Conservation (phyloP, 768 basidiomycete species). For the Agaricus blazei region DNA sequence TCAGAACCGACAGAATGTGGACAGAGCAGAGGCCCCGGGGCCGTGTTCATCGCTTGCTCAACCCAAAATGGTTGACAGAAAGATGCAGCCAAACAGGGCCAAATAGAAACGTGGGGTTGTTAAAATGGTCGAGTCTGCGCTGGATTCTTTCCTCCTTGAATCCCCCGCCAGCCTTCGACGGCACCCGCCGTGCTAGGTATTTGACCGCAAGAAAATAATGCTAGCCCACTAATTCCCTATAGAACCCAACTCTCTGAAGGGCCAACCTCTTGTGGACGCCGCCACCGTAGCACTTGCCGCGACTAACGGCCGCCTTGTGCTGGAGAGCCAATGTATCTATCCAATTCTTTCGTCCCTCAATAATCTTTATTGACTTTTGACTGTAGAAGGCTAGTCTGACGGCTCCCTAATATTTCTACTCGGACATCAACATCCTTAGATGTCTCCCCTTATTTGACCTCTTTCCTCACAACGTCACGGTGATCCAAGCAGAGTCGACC, state of each 20-base stretch:
- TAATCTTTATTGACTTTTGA: too few species aligned
- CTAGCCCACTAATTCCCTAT: conserved; percentile 1
- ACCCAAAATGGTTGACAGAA: too few species aligned
- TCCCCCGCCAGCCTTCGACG: background rate
- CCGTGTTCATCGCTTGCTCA: too few species aligned
- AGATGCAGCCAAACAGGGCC: too few species aligned
- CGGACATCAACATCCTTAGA: background rate
- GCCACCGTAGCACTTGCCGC: conserved; percentile 7
- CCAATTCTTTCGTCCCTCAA: too few species aligned
- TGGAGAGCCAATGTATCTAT: background rate
- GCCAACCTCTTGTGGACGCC: background rate
- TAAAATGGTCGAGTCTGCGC: background rate
- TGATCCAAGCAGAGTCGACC: conserved; percentile 2
- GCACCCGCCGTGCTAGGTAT: conserved; percentile 9
- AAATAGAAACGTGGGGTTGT: too few species aligned
- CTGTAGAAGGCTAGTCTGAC: background rate
- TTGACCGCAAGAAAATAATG: conserved; percentile 4
- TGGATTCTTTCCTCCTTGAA: background rate
- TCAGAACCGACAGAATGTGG: too few species aligned
- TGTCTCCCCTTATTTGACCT: background rate
- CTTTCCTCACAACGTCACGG: background rate
- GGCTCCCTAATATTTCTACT: background rate
- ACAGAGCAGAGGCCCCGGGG: too few species aligned
- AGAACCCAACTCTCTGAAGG: conserved; percentile 5
- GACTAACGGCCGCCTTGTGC: background rate